Evolutionary conservation across 208 protist species (phyloP), one percentile per base, ranked within the genome.

Genomic region (Angomonas ambiguus): DNA sequence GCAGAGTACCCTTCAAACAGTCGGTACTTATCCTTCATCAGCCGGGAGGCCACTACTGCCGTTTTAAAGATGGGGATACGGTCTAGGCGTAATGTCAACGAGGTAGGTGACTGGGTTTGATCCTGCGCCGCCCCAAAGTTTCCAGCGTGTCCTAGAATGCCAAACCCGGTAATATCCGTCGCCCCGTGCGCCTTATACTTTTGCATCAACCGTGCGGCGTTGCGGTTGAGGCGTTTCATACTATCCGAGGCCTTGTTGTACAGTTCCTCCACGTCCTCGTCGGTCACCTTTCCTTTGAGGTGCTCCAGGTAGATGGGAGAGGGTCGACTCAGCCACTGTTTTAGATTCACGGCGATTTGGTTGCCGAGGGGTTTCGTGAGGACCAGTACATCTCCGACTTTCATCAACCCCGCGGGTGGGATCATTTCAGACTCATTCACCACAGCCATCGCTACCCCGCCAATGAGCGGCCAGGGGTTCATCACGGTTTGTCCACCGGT

Each of bases 141-240:
- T 16, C 51, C 67, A 1, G 93, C 87, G 78, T 99, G 97, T 0
- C 97, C 97, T 3, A 98, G 61, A 66, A 98, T 93, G 49, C 97
- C 97, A 71, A 98, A 99, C n/a, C 96, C 97, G 2, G 97, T 99
- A 20, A 99, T 85, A 69, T 99, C 97, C 0, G 97, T 99, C 11
- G 94, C 91, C 2, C 85, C 96, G 72, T 97, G 94, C 0, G 95
- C 92, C 8, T 71, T 67, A 61, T 93, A 69, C 63, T 85, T 83
- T 8, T 64, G 76, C 95, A 99, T 98, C 45, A 98, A 71, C 32
- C 60, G 59, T 2, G 94, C 95, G 1, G 76, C 97, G 20, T 55
- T 75, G 5, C 84, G 75, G 66, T 98, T 99, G 27, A 99, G 80
- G 28, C 91, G 82, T 28, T 74, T 63, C 96, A 98, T 98, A 61